Conservation (phyloP, 1,284 basidiomycete genomes). For the Veloboletus limbatus region DNA sequence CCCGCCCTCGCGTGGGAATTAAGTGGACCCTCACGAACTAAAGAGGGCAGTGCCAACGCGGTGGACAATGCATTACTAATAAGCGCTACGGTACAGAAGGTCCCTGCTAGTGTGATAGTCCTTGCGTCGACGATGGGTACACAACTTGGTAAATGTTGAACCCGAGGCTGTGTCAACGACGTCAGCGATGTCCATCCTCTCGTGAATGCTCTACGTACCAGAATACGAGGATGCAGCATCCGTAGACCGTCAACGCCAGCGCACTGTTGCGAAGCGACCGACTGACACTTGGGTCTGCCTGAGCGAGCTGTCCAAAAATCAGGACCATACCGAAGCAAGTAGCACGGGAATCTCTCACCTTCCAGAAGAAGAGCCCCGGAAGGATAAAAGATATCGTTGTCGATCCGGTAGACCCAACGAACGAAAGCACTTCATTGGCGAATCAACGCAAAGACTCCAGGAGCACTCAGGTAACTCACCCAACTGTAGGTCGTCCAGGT, state of each 20-base stretch:
- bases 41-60: conserved; percentile 13
- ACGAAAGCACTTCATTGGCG: conserved; percentile 71
- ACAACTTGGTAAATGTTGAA: conserved; percentile 73
- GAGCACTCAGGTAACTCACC: conserved; percentile 48
- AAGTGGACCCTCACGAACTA: too few relatives aligned
- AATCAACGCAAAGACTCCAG: conserved; percentile 16
- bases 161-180: conserved; percentile 49
- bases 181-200: conserved; percentile 8
- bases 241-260: conserved; percentile 71
- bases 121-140: conserved; percentile 25
- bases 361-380: conserved; percentile 84
- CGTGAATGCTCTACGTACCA: conserved; percentile 55
- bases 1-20: conserved; percentile 30
- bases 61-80: background rate
- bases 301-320: conserved; percentile 60
- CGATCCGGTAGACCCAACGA: conserved; percentile 95
- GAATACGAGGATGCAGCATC: conserved; percentile 79
- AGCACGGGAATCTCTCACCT: conserved; percentile 45
- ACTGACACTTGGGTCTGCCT: conserved; percentile 57
- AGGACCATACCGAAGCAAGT: conserved; percentile 1
- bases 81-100: too few relatives aligned
- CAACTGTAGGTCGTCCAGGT: conserved; percentile 80
- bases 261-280: conserved; percentile 61
- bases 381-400: conserved; percentile 98
- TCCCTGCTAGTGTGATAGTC: conserved; percentile 19